Conservation (phyloP, 2,329 filamentous ascomycete genomes). For the Exophiala viscosa region DNA sequence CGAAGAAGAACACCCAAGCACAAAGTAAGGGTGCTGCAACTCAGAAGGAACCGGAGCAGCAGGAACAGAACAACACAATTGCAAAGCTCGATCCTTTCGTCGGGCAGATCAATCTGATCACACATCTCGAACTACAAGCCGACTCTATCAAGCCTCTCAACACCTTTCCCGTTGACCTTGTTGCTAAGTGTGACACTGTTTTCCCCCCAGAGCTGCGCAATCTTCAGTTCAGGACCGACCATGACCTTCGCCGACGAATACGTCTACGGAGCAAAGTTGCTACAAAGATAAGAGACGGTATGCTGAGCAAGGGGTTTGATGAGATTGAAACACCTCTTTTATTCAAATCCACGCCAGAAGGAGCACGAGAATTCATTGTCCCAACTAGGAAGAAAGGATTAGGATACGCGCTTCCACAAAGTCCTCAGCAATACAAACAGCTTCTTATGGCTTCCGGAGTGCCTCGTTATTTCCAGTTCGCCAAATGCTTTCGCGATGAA, state of each 20-base stretch:
- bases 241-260: constrained; percentile 63
- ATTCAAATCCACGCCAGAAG: constrained; percentile 97
- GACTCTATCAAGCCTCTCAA: constrained; percentile 66
- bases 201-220: constrained; percentile 75
- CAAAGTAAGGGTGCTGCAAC: background rate
- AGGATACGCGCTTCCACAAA: constrained; percentile 90
- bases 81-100: constrained; percentile 21
- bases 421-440: constrained; percentile 98
- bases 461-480: constrained; percentile 82
- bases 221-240: constrained; percentile 76
- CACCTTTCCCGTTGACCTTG: constrained; percentile 68
- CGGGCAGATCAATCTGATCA: constrained; percentile 24
- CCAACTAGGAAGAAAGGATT: constrained; percentile 72
- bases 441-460: constrained; percentile 91
- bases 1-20: constrained; percentile 1
- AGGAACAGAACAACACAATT: constrained; percentile 11
- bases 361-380: constrained; percentile 89
- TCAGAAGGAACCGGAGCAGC: constrained; percentile 29
- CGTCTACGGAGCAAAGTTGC: constrained; percentile 63
- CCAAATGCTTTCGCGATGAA: constrained; percentile 91
- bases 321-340: constrained; percentile 90
- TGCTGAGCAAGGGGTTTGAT: constrained; percentile 59
- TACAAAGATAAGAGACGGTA: constrained; percentile 51
- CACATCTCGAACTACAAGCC: constrained; percentile 58
- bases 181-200: constrained; percentile 68